A percentile compares a stretch with the other conserved stretches of the same genome.
Conservation (phyloP, 495 filamentous ascomycete genomes). For the Penicillium fimorum region DNA sequence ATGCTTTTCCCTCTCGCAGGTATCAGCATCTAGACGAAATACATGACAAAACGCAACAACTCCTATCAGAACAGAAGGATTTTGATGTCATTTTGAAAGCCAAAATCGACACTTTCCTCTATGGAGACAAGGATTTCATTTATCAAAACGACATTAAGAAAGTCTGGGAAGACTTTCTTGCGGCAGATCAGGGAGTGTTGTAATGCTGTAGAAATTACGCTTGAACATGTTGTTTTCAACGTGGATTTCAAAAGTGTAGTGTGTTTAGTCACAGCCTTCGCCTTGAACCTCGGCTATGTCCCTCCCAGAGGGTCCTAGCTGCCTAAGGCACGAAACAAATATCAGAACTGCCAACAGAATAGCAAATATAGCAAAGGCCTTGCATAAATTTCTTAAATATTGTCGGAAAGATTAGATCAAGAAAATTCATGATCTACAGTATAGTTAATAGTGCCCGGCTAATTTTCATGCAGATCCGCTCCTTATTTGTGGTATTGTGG, state of each 20-base stretch:
- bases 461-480: constrained; percentile 40
- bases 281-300: no score
- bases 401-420: constrained; percentile 38
- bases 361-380: constrained; percentile 48
- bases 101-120: constrained; percentile 28
- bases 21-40: constrained; percentile 36
- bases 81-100: constrained; percentile 35
- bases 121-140: constrained; percentile 38
- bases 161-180: constrained; percentile 35
- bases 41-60: constrained; percentile 20
- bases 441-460: neutral
- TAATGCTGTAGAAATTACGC: no score
- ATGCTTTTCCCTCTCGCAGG: constrained; percentile 18
- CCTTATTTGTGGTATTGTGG: constrained; percentile 52
- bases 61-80: constrained; percentile 16
- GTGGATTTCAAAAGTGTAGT: neutral
- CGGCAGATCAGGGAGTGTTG: neutral
- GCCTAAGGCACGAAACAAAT: no score
- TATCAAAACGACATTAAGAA: constrained; percentile 45
- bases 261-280: no score
- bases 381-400: constrained; percentile 53
- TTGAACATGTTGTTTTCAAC: neutral
- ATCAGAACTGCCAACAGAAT: constrained; percentile 24
- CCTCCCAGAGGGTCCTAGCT: no score
- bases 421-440: neutral